Conservation (phyloP, 331 rosid species). For the Malus hybrid region DNA sequence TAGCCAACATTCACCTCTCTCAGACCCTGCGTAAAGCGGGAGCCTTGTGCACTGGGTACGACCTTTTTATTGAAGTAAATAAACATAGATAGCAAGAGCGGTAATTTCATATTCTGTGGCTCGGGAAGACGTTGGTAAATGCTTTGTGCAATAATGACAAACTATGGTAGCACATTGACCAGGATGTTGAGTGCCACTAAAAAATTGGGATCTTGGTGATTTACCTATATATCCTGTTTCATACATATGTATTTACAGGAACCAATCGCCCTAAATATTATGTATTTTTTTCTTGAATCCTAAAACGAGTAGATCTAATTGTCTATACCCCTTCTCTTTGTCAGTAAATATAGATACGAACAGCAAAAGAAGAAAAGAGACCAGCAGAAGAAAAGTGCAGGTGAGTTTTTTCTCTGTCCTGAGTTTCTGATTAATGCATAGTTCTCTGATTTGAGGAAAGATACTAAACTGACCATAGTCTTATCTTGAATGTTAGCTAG, state of each 20-base stretch:
- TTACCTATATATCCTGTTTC: neutral
- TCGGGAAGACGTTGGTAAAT: neutral
- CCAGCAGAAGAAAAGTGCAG: slow-evolving; percentile 98
- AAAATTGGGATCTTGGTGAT: neutral
- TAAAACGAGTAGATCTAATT: slow-evolving; percentile 4
- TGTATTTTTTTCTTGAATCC: neutral
- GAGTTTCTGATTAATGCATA: slow-evolving; percentile 7
- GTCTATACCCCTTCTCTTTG: slow-evolving; percentile 17
- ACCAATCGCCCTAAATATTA: neutral
- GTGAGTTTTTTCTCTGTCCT: slow-evolving; percentile 39
- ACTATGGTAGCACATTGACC: neutral
- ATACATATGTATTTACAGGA: neutral
- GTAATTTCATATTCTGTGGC: neutral
- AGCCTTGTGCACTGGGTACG: too few relatives aligned
- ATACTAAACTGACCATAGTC: slow-evolving; percentile 48
- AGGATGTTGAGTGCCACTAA: neutral
- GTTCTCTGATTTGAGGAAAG: slow-evolving; percentile 18
- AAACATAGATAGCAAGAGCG: neutral
- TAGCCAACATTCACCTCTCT: too few relatives aligned
- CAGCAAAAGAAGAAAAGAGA: slow-evolving; percentile 87
- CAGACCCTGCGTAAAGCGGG: too few relatives aligned
- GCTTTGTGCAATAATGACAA: neutral
- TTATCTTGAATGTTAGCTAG: slow-evolving; percentile 64
- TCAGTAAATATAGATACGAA: slow-evolving; percentile 91
- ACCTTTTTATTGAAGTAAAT: neutral